These are phyloP conservation scores for Aspergillus sp. DNA, from an alignment of 2,329 filamentous ascomycete species.

Conservation along the genomic window DNA sequence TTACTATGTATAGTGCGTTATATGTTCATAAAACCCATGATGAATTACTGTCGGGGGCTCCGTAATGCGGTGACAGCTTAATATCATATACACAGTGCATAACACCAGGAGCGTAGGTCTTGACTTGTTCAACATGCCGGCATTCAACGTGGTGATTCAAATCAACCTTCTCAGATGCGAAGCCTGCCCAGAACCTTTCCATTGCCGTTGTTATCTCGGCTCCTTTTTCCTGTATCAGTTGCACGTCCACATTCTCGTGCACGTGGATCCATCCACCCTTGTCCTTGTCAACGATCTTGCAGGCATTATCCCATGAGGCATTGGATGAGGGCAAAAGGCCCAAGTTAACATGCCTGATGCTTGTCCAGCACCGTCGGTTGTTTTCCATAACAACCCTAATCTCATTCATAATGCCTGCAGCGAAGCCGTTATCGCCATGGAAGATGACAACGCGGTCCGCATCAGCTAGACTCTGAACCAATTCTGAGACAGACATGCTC, in stretches of 20 bases:
- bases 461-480: conserved; percentile 36
- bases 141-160: conserved; percentile 26
- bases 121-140: conserved; percentile 53
- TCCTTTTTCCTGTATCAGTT: conserved; percentile 41
- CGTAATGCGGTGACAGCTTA: conserved; percentile 15
- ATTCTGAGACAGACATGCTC: conserved; percentile 25
- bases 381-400: conserved; percentile 31
- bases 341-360: conserved; percentile 58
- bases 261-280: conserved; percentile 59
- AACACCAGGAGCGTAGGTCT: conserved; percentile 62
- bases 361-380: conserved; percentile 33
- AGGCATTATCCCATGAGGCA: conserved; percentile 51
- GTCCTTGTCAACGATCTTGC: conserved; percentile 45
- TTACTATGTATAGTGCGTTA: not conserved
- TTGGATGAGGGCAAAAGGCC: conserved; percentile 57
- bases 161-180: conserved; percentile 4
- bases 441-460: conserved; percentile 65
- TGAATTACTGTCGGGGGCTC: not conserved
- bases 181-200: conserved; percentile 23
- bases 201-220: conserved; percentile 43
- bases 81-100: conserved; percentile 64
- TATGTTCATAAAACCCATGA: not conserved
- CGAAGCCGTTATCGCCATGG: conserved; percentile 64
- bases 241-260: conserved; percentile 59
- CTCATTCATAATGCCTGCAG: conserved; percentile 42